Percentiles rank a stretch among this genome's conserved stretches.
Conservation (phyloP, 805 yeast genomes). For the Vanderwaltozyma verrucispora region DNA sequence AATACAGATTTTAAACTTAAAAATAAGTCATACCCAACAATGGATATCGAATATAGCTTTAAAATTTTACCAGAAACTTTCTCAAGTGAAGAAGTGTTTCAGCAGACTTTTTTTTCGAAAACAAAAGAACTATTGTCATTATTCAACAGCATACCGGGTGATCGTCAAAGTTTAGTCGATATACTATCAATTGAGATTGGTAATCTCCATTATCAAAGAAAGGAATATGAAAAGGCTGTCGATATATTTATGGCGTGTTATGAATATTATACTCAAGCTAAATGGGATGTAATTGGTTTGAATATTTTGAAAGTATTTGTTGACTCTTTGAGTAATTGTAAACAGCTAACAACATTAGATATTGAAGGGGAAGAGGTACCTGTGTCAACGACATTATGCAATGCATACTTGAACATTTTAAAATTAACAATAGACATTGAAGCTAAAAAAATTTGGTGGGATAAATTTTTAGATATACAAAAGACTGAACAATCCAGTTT, state of each 20-base stretch:
- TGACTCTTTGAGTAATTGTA: constrained; percentile 43
- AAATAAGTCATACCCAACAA: constrained; percentile 6
- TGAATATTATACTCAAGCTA: constrained; percentile 51
- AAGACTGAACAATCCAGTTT: constrained; percentile 8
- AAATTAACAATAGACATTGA: constrained; percentile 10
- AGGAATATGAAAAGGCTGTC: constrained; percentile 50
- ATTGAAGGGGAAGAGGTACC: constrained; percentile 22
- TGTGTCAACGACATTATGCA: constrained; percentile 18
- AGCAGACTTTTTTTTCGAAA: constrained; percentile 35
- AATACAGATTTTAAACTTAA: constrained; percentile 9
- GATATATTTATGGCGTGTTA: constrained; percentile 59
- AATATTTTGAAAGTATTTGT: constrained; percentile 56
- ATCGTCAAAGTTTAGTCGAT: constrained; percentile 56
- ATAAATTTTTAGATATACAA: constrained; percentile 16
- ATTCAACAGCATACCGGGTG: constrained; percentile 12
- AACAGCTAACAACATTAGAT: constrained; percentile 10
- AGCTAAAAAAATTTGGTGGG: constrained; percentile 20
- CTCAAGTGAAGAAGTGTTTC: constrained; percentile 13
- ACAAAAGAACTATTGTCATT: constrained; percentile 35
- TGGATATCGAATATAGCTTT: constrained; percentile 6
- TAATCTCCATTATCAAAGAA: constrained; percentile 46
- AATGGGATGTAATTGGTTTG: constrained; percentile 68
- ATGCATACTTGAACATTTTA: constrained; percentile 23
- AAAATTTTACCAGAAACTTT: constrained; percentile 9
- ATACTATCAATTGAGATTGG: constrained; percentile 74